Evolutionary conservation across 2,329 filamentous ascomycete genomes (phyloP).

Genomic region (Ophiocordyceps sinensis): DNA sequence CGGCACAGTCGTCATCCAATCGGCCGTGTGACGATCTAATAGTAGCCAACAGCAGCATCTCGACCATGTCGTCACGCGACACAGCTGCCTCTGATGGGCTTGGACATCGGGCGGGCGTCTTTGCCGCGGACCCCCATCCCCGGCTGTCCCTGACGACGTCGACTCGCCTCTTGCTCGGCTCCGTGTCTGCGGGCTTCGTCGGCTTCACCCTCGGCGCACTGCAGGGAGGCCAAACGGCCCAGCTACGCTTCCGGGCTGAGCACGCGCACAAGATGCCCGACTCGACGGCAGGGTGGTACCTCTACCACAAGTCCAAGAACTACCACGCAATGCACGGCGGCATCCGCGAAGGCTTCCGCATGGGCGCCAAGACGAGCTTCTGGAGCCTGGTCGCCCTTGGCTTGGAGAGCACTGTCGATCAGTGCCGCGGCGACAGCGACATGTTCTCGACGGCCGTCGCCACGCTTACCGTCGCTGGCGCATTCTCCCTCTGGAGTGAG

Average conservation of each 20-base stretch:
- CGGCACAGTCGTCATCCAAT: neutral
- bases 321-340: conserved; percentile 72
- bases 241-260: conserved; percentile 81
- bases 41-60: no score
- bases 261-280: conserved; percentile 87
- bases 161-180: conserved; percentile 50
- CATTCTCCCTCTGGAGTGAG: conserved; percentile 74
- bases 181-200: conserved; percentile 47
- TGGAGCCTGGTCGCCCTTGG: conserved; percentile 67
- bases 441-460: conserved; percentile 70
- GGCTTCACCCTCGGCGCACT: conserved; percentile 57
- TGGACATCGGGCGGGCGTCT: neutral
- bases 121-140: conserved; percentile 17
- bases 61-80: conserved; percentile 1
- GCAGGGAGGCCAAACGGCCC: conserved; percentile 58
- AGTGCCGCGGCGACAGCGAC: conserved; percentile 54
- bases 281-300: conserved; percentile 76
- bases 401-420: conserved; percentile 64
- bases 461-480: conserved; percentile 68
- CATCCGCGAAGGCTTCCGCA: conserved; percentile 61
- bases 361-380: conserved; percentile 54
- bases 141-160: conserved; percentile 49
- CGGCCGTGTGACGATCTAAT: neutral
- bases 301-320: conserved; percentile 98
- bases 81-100: neutral